Conservation (phyloP, 2,329 filamentous ascomycete genomes). For the Pochonia chlamydosporia region DNA sequence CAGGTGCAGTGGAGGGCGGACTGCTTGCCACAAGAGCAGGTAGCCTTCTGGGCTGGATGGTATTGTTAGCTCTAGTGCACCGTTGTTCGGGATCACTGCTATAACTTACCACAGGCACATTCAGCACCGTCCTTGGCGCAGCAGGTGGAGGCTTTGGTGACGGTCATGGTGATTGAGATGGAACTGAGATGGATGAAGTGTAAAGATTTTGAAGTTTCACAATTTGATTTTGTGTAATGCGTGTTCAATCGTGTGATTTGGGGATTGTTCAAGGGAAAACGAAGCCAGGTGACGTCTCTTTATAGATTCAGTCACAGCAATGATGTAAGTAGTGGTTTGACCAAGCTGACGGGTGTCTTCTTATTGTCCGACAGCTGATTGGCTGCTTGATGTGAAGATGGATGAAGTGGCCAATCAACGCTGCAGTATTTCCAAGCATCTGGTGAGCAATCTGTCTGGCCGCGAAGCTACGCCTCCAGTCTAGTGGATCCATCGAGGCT, state of each 20-base stretch:
- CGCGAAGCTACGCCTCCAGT: background rate
- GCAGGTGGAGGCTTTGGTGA: conserved; percentile 43
- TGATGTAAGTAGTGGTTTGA: conserved; percentile 2
- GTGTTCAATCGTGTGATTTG: background rate
- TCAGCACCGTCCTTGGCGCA: conserved; percentile 47
- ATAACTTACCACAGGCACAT: conserved; percentile 52
- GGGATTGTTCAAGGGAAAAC: background rate
- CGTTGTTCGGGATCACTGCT: background rate
- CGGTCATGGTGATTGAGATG: conserved; percentile 23
- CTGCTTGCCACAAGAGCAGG: conserved; percentile 86
- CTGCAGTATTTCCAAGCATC: conserved; percentile 12
- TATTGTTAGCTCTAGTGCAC: background rate
- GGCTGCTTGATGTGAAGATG: background rate
- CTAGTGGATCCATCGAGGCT: background rate
- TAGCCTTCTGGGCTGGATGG: conserved; percentile 52
- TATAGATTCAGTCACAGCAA: conserved; percentile 9
- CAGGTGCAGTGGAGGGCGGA: conserved; percentile 83
- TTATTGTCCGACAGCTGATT: conserved; percentile 8
- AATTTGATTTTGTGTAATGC: background rate
- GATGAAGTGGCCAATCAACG: conserved; percentile 9
- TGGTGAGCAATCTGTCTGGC: background rate
- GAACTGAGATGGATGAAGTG: background rate
- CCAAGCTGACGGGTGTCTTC: background rate
- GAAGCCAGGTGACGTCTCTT: conserved; percentile 7
- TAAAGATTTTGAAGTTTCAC: background rate